A percentile compares a stretch with the other conserved stretches of the same genome.
Conservation (phyloP, 1,139 yeast species). For the Geotrichum candidum region DNA sequence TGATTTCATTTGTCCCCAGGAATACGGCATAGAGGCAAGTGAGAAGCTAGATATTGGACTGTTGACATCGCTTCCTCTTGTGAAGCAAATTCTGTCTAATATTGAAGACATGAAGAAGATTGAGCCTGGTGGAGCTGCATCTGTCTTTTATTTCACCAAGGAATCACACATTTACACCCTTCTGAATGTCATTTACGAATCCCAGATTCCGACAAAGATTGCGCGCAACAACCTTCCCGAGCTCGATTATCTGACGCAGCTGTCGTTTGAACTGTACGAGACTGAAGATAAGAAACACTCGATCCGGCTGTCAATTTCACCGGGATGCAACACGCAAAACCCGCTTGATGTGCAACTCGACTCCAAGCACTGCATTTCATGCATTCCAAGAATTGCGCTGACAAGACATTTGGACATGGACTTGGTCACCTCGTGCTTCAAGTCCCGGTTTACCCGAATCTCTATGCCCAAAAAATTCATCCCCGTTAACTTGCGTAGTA, state of each 20-base stretch:
- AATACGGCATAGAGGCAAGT: conserved; percentile 92
- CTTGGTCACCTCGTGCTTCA: conserved; percentile 74
- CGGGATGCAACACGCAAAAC: conserved; percentile 97
- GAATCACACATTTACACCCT: conserved; percentile 95
- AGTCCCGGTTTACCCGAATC: conserved; percentile 79
- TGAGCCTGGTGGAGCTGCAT: conserved; percentile 59
- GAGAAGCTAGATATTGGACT: conserved; percentile 95
- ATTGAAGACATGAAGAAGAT: conserved; percentile 72
- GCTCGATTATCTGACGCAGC: conserved; percentile 90
- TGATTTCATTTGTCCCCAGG: conserved; percentile 98
- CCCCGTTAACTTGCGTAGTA: conserved; percentile 32
- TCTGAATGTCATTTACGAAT: conserved; percentile 82
- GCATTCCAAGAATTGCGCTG: conserved; percentile 82
- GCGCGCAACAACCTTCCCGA: conserved; percentile 95
- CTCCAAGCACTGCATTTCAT: conserved; percentile 92
- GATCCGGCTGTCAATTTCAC: conserved; percentile 80
- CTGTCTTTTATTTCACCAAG: conserved; percentile 88
- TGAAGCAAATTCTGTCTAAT: conserved; percentile 78
- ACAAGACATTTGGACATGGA: conserved; percentile 94
- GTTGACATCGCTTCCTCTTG: conserved; percentile 87
- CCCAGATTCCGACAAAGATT: conserved; percentile 90
- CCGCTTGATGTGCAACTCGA: conserved; percentile 95
- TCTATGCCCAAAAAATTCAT: conserved; percentile 64
- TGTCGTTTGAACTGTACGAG: conserved; percentile 89
- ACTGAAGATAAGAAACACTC: conserved; percentile 69